Percentiles rank a stretch among this genome's conserved stretches.
phyloP scores from a whole-genome alignment of 176 grass and related monocot genomes.

The Pharus latifolius region DNA sequence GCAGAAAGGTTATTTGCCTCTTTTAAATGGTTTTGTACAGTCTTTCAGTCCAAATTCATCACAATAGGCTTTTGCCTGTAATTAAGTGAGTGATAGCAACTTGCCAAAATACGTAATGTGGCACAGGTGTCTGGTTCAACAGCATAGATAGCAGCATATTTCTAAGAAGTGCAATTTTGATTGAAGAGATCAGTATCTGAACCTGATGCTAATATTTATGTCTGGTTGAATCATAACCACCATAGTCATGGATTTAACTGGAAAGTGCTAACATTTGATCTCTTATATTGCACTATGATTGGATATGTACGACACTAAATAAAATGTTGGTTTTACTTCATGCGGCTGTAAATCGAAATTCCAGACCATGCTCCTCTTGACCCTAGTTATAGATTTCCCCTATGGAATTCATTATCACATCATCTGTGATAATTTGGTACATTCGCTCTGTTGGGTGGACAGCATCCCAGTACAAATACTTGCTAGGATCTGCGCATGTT shows the following conservation, averaged over 20 bases:
- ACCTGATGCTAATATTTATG: not conserved
- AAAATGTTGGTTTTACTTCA: not conserved
- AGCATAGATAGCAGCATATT: no score
- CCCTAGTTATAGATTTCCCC: slow-evolving; percentile 25
- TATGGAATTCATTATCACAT: slow-evolving; percentile 12
- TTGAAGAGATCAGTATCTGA: not conserved
- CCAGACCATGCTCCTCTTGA: not conserved
- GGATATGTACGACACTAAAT: not conserved
- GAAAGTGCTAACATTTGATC: not conserved
- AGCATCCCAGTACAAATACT: slow-evolving; percentile 66
- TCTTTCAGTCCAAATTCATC: no score
- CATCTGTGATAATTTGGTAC: slow-evolving; percentile 48
- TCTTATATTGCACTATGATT: not conserved
- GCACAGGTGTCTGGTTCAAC: no score
- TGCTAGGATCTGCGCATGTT: slow-evolving; percentile 50
- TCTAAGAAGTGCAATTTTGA: not conserved
- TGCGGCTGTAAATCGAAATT: not conserved
- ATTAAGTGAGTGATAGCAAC: no score
- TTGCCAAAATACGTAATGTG: no score
- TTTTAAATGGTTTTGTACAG: no score
- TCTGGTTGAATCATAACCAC: not conserved
- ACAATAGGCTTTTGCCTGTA: no score
- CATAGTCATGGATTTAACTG: not conserved
- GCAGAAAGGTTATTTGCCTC: no score
- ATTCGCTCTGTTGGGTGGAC: slow-evolving; percentile 61